These are phyloP conservation scores for Penstemon newberryi DNA, from an alignment of 257 asterid genomes.

Conservation along the genomic window DNA sequence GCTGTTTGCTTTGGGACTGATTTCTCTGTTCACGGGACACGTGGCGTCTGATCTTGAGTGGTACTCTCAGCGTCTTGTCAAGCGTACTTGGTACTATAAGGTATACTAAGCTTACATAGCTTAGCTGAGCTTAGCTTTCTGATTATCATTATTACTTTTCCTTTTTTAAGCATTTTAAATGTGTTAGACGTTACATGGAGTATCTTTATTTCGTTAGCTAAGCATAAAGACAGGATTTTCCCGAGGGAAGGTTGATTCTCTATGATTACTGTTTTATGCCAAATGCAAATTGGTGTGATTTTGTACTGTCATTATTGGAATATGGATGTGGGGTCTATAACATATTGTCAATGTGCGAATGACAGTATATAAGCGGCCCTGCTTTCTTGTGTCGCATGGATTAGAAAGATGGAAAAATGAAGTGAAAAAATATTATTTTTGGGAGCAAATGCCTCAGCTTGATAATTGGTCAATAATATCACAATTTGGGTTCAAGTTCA, in stretches of 20 bases:
- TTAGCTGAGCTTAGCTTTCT: no score
- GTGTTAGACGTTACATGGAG: no score
- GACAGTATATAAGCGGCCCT: background rate
- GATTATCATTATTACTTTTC: no score
- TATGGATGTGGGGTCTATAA: background rate
- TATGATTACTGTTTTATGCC: slow-evolving; percentile 4
- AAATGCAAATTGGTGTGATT: slow-evolving; percentile 1
- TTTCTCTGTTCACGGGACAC: slow-evolving; percentile 95
- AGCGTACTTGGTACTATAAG: slow-evolving; percentile 54
- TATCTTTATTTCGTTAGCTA: no score
- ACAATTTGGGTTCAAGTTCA: no score
- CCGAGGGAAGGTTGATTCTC: background rate
- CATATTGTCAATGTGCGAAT: background rate
- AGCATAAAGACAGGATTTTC: background rate
- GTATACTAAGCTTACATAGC: slow-evolving; percentile 29
- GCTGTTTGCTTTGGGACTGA: slow-evolving; percentile 81
- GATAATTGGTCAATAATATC: no score
- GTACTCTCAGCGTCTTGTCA: slow-evolving; percentile 81
- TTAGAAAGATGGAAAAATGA: background rate
- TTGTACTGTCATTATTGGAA: background rate
- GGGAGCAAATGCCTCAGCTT: no score
- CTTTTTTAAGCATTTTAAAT: no score
- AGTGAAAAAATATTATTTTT: no score
- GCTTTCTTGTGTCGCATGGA: background rate
- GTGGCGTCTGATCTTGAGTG: slow-evolving; percentile 90